Percentiles rank a stretch among this genome's conserved stretches.
These are phyloP conservation scores for Licmophora abbreviata DNA, from an alignment of 108 stramenopile species.

Conservation along the genomic window DNA sequence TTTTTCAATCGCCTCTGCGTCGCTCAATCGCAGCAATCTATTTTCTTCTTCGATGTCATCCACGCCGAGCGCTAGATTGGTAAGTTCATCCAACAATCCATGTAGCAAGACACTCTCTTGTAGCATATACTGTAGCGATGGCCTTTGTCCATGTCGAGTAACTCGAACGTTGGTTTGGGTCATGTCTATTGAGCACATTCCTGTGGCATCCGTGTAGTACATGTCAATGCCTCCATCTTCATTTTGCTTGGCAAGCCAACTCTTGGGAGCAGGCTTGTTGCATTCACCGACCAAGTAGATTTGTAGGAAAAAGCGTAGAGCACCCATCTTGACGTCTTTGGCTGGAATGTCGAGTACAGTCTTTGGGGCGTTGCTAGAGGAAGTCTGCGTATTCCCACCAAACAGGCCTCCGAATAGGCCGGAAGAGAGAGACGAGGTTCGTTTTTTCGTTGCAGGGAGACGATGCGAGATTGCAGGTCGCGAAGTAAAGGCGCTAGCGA, in stretches of 20 bases:
- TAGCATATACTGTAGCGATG: constrained; percentile 59
- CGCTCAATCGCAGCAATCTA: constrained; percentile 43
- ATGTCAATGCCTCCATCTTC: constrained; percentile 41
- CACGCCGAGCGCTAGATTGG: constrained; percentile 33
- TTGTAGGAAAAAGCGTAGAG: constrained; percentile 37
- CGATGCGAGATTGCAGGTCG: no score
- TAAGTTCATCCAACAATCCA: constrained; percentile 57
- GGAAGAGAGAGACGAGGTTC: no score
- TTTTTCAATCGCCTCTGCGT: constrained; percentile 34
- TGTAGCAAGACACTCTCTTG: constrained; percentile 75
- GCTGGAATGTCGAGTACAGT: constrained; percentile 24
- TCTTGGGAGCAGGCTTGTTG: constrained; percentile 37
- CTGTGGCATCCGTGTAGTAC: constrained; percentile 55
- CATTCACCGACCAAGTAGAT: constrained; percentile 42
- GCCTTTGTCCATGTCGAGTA: constrained; percentile 40
- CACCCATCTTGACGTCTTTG: constrained; percentile 24
- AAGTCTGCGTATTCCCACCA: constrained; percentile 2
- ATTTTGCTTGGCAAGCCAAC: constrained; percentile 47
- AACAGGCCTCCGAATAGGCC: constrained; percentile 8
- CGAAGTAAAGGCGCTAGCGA: no score
- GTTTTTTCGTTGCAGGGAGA: no score
- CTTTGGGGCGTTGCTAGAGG: constrained; percentile 5
- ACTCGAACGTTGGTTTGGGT: constrained; percentile 19
- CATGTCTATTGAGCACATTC: constrained; percentile 40
- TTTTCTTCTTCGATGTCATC: constrained; percentile 45